Percentiles rank a stretch among this genome's conserved stretches.
Conservation (phyloP, 441 rosid genomes). For the Aquilaria agallochum region DNA sequence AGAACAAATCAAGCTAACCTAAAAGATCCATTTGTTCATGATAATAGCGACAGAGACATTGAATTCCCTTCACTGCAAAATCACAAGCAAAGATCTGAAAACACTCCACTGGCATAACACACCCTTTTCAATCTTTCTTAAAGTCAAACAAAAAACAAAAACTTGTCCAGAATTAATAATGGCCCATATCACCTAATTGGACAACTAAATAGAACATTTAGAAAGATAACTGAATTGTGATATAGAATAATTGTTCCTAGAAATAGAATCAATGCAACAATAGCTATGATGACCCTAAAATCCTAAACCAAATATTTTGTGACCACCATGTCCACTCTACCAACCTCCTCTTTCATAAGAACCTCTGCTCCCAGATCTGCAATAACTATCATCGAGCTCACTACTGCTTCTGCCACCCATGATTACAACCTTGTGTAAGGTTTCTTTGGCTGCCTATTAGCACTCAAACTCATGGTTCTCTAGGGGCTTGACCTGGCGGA, state of each 20-base stretch:
- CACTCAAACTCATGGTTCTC: slow-evolving; percentile 39
- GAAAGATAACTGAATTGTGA: background rate
- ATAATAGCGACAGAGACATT: slow-evolving; percentile 85
- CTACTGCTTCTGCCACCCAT: slow-evolving; percentile 42
- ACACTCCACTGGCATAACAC: slow-evolving; percentile 51
- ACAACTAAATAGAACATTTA: background rate
- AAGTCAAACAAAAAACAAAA: background rate
- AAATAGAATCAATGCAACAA: too few relatives aligned
- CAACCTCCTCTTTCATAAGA: slow-evolving; percentile 51
- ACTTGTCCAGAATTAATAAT: background rate
- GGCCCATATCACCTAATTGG: slow-evolving; percentile 8
- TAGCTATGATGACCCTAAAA: too few relatives aligned
- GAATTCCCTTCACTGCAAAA: slow-evolving; percentile 95
- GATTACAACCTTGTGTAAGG: slow-evolving; percentile 44
- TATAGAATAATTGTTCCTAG: too few relatives aligned
- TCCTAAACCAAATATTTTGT: too few relatives aligned
- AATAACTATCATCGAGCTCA: slow-evolving; percentile 60
- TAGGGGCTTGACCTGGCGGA: slow-evolving; percentile 48
- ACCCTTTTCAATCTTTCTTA: slow-evolving; percentile 66
- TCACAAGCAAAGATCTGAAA: slow-evolving; percentile 90
- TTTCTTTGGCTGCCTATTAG: slow-evolving; percentile 60
- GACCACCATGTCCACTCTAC: slow-evolving; percentile 30
- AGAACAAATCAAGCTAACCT: slow-evolving; percentile 39
- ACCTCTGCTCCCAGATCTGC: slow-evolving; percentile 66
- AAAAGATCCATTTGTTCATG: slow-evolving; percentile 99